Evolutionary conservation across 2,329 filamentous ascomycete genomes (phyloP).

Genomic region (Exophiala viscosa): DNA sequence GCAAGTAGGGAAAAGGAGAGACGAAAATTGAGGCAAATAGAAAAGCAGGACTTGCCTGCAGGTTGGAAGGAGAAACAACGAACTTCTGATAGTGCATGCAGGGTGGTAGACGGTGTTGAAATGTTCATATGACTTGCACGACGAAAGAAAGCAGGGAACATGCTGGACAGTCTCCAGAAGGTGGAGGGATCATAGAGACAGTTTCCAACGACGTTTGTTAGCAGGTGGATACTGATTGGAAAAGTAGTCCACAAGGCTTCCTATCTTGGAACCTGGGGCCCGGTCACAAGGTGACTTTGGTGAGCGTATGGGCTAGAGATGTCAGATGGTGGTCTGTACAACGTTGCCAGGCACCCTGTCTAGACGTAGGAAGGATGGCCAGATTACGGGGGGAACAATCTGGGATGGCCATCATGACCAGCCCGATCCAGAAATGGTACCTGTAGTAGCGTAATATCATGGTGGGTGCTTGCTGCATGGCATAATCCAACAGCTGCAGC

Average conservation of each 20-base stretch:
- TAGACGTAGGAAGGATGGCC: neutral
- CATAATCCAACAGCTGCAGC: neutral
- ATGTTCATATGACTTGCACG: neutral
- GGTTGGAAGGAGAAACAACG: slow-evolving; percentile 1
- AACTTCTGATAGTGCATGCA: neutral
- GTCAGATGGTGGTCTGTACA: neutral
- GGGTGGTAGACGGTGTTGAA: neutral
- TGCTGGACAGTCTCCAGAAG: slow-evolving; percentile 1
- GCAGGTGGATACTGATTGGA: slow-evolving; percentile 2
- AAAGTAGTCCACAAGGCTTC: neutral
- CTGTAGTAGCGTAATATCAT: neutral
- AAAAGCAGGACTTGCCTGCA: slow-evolving; percentile 5
- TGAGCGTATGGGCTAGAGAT: neutral
- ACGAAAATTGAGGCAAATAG: slow-evolving; percentile 1
- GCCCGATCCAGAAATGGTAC: neutral
- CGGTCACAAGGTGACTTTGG: neutral
- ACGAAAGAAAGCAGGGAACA: slow-evolving; percentile 6
- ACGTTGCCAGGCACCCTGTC: neutral
- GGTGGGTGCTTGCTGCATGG: neutral
- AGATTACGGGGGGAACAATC: neutral
- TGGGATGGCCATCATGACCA: neutral
- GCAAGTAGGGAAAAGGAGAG: neutral
- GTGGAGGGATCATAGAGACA: neutral
- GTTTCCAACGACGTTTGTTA: neutral
- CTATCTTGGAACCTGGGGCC: neutral